A percentile compares a stretch with the other conserved stretches of the same genome.
Evolutionary conservation across 345 rosid species (phyloP).

Genomic region (Turnera subulata): DNA sequence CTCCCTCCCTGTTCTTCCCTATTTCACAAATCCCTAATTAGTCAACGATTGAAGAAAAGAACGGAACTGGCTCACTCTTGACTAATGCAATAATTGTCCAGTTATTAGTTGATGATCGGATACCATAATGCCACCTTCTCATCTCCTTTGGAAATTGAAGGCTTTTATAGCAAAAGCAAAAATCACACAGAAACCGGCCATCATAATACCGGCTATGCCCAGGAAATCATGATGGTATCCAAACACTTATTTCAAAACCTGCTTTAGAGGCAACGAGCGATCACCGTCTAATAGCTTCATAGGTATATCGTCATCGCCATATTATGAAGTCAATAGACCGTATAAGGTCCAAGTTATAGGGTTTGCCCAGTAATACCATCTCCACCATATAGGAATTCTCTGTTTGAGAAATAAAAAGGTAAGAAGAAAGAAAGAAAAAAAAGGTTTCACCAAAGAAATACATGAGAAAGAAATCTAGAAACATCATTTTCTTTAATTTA

Average conservation of each 20-base stretch:
- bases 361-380: conserved; percentile 99
- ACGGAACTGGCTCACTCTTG: too few relatives aligned
- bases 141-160: conserved; percentile 92
- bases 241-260: conserved; percentile 45
- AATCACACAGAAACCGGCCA: conserved; percentile 56
- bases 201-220: conserved; percentile 67
- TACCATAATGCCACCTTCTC: conserved; percentile 11
- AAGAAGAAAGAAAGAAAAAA: background rate
- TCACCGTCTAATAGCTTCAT: conserved; percentile 63
- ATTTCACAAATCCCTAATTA: too few relatives aligned
- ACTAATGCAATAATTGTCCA: background rate
- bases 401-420: conserved; percentile 21
- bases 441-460: too few relatives aligned
- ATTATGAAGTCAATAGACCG: conserved; percentile 81
- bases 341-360: conserved; percentile 92
- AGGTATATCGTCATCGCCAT: conserved; percentile 45
- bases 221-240: conserved; percentile 84
- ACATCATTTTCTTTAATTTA: too few relatives aligned
- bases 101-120: background rate
- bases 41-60: too few relatives aligned
- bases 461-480: too few relatives aligned
- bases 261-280: conserved; percentile 41
- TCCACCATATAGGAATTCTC: conserved; percentile 98
- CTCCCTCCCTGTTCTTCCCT: too few relatives aligned
- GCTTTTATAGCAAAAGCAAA: conserved; percentile 82